Conservation (phyloP, 2,329 filamentous ascomycete genomes). For the Monilinia vaccinii-corymbosi region DNA sequence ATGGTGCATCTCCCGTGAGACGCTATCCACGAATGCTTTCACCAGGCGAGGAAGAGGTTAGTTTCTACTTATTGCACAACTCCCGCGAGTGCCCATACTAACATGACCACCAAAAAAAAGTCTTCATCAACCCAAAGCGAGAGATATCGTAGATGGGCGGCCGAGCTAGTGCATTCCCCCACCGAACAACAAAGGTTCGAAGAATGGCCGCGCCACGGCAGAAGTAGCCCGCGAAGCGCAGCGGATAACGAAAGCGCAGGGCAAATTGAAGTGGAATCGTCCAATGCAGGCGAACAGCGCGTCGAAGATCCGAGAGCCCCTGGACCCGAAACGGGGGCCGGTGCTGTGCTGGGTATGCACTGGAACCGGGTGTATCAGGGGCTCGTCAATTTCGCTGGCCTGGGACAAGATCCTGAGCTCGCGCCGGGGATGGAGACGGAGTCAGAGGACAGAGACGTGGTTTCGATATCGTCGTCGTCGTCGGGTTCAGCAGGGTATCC, state of each 20-base stretch:
- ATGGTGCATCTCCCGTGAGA: neutral
- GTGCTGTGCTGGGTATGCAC: no score
- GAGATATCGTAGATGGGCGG: neutral
- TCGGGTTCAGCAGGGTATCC: no score
- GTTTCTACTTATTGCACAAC: neutral
- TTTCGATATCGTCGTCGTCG: no score
- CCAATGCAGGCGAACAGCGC: neutral
- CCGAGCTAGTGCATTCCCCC: neutral
- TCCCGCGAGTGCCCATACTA: neutral
- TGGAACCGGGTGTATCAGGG: neutral
- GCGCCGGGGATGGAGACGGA: no score
- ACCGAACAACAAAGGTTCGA: neutral
- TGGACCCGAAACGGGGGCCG: no score
- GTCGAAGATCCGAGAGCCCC: no score
- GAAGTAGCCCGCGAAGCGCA: neutral
- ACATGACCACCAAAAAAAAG: neutral
- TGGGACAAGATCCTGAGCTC: no score
- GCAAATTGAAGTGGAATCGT: neutral
- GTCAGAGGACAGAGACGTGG: no score
- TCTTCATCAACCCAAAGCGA: neutral
- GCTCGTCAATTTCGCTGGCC: neutral
- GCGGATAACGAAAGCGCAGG: neutral
- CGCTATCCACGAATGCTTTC: no score
- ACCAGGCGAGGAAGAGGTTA: neutral
- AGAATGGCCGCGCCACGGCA: neutral